A percentile compares a stretch with the other conserved stretches of the same genome.
These are phyloP conservation scores for Coemansia sp. DNA, from an alignment of 192 early-diverging fungal species.

Conservation along the genomic window DNA sequence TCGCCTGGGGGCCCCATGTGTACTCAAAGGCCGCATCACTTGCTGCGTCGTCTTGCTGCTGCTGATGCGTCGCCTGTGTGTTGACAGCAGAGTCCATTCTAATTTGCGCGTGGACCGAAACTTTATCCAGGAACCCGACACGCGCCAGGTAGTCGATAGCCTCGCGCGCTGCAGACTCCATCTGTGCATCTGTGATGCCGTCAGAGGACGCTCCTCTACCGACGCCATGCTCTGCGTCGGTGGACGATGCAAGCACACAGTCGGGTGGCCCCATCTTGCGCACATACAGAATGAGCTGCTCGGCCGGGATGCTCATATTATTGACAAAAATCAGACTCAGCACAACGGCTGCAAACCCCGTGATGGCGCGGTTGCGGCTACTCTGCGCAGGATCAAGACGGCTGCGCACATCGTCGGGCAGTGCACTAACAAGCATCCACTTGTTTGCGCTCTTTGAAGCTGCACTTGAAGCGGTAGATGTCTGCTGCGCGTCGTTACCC, in stretches of 20 bases:
- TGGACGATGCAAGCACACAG: constrained; percentile 4
- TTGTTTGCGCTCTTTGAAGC: constrained; percentile 14
- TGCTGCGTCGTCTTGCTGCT: constrained; percentile 6
- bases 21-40: constrained; percentile 25
- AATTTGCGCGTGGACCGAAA: background rate
- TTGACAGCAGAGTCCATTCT: background rate
- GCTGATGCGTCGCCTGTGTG: constrained; percentile 28
- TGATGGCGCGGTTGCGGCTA: constrained; percentile 11
- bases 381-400: constrained; percentile 25
- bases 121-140: constrained; percentile 37
- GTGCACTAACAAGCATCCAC: constrained; percentile 46
- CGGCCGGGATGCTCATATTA: constrained; percentile 47
- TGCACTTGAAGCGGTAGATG: background rate
- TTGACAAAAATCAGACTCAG: constrained; percentile 53
- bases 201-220: background rate
- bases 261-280: constrained; percentile 45
- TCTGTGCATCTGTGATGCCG: constrained; percentile 26
- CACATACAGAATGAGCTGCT: constrained; percentile 48
- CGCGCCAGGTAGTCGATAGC: constrained; percentile 27
- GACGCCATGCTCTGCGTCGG: background rate
- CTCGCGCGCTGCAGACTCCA: constrained; percentile 35
- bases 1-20: constrained; percentile 49
- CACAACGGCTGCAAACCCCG: constrained; percentile 44
- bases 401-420: constrained; percentile 31
- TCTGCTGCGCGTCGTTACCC: background rate